These are phyloP conservation scores for Cryptococcus maquisensis DNA, from an alignment of 1,284 basidiomycete species.

Conservation along the genomic window DNA sequence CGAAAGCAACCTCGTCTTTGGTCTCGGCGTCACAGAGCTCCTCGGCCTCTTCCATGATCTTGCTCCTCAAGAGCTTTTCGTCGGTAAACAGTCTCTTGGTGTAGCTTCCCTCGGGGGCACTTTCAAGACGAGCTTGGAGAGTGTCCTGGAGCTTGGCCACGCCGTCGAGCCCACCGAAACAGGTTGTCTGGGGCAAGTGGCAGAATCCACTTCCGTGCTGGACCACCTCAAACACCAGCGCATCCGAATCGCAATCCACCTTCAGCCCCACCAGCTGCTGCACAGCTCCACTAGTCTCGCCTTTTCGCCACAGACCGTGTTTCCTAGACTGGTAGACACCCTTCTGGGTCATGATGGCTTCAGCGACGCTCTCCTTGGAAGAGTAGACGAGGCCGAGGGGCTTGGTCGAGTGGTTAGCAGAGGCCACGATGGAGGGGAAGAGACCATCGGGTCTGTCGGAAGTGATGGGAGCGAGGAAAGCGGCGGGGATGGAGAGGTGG, in stretches of 20 bases:
- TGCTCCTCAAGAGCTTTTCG: constrained; percentile 73
- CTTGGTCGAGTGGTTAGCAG: constrained; percentile 65
- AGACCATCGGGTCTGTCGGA: constrained; percentile 91
- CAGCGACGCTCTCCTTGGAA: constrained; percentile 78
- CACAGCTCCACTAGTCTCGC: constrained; percentile 89
- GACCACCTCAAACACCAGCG: constrained; percentile 84
- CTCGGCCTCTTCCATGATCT: constrained; percentile 98
- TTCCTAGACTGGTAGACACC: constrained; percentile 97
- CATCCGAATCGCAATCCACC: constrained; percentile 89
- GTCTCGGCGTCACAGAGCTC: constrained; percentile 84
- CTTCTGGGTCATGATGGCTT: constrained; percentile 81
- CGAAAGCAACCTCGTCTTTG: constrained; percentile 85
- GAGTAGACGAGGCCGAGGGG: constrained; percentile 95
- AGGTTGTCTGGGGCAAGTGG: constrained; percentile 78
- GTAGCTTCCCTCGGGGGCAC: constrained; percentile 87
- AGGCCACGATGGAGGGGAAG: constrained; percentile 81
- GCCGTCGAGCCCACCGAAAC: constrained; percentile 71
- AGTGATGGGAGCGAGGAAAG: constrained; percentile 72
- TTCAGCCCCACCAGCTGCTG: constrained; percentile 81
- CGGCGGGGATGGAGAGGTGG: constrained; percentile 73
- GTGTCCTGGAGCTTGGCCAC: constrained; percentile 78
- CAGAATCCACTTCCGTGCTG: constrained; percentile 93
- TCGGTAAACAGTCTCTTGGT: constrained; percentile 86
- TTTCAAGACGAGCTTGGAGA: constrained; percentile 65
- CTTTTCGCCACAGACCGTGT: constrained; percentile 95